Conservation (phyloP, 108 stramenopile genomes). For the Cyclotella kingstonii region DNA sequence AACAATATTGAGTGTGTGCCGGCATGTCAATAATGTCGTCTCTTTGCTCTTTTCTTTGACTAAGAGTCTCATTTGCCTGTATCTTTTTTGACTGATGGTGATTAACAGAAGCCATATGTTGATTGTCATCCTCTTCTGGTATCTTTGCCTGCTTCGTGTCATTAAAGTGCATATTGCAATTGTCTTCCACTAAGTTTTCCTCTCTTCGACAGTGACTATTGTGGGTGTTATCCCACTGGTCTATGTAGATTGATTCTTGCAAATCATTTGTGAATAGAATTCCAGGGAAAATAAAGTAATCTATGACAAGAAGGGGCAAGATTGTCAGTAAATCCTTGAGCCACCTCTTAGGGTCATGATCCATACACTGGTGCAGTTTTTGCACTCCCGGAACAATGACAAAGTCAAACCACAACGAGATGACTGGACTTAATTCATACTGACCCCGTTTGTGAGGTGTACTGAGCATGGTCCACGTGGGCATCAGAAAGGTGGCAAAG, state of each 20-base stretch:
- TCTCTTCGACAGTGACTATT: too few relatives aligned
- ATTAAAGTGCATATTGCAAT: too few relatives aligned
- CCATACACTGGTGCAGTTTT: slow-evolving; percentile 32
- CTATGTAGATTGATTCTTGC: slow-evolving; percentile 1
- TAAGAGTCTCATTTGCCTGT: too few relatives aligned
- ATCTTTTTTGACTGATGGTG: too few relatives aligned
- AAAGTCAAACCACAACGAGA: slow-evolving; percentile 39
- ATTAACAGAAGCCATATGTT: too few relatives aligned
- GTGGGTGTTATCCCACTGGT: not conserved
- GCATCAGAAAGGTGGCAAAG: slow-evolving; percentile 42
- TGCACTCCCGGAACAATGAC: slow-evolving; percentile 44
- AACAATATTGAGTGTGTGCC: too few relatives aligned
- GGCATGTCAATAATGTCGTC: too few relatives aligned
- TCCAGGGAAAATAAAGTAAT: slow-evolving; percentile 47
- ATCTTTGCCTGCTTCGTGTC: too few relatives aligned
- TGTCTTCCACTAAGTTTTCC: too few relatives aligned
- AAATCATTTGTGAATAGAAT: slow-evolving; percentile 35
- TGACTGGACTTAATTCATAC: slow-evolving; percentile 24
- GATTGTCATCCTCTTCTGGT: too few relatives aligned
- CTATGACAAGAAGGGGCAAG: slow-evolving; percentile 30
- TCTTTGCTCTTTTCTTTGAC: too few relatives aligned
- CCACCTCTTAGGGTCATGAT: slow-evolving; percentile 41
- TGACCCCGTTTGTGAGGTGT: not conserved
- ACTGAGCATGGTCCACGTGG: slow-evolving; percentile 1
- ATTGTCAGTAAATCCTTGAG: slow-evolving; percentile 11